Base-by-base conservation (phyloP, 129 eudicot species). In the Escallonia rubra region DNA sequence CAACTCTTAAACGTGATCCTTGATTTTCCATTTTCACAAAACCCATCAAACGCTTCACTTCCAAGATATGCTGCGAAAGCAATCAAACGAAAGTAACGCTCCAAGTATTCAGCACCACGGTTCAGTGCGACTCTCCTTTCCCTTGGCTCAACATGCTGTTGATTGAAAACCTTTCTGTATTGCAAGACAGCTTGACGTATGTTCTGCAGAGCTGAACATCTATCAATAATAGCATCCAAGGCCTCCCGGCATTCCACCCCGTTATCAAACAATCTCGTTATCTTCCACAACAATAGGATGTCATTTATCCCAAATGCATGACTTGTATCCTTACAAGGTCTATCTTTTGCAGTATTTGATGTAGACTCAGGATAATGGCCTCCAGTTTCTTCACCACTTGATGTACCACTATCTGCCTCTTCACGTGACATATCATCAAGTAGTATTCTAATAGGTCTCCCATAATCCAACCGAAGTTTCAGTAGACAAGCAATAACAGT, bases 41-140 rank as follows among this genome's bases (percentile, higher is more conserved):
- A 82, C 38, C 96, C 95, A 78, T 92, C 98, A 82, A 88, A 92
- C 41, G 98, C 96, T 79, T 92, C 95, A 72, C 98, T 92, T 72
- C 98, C 98, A 72, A 92, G 91, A 82, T 92, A 92, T 49, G 98
- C 98, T 43, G 96, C 85, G 80, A 92, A 92, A 65, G 98, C 96
- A 82, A 92, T 92, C 15, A 92, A 77, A 59, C 95, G 90, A 71
- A 92, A 88, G 82, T 92, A 92, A 15, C 98, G 96, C 73, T 92
- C 98, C 76, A 92, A 83, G 78, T 88, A 92, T 73, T 92, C 98
- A 59, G 98, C 98, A 70, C 96, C 98, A 40, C 98, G 98, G 71
- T 86, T 88, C 66, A 92, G 63, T 53, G 98, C 96, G 66, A 93
- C 90, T 71, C 96, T 79, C 81, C 98, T 89, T 77, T 89, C 98